phyloP scores from a whole-genome alignment of 495 filamentous ascomycete genomes.

The Hyaloscypha hepaticicola region DNA sequence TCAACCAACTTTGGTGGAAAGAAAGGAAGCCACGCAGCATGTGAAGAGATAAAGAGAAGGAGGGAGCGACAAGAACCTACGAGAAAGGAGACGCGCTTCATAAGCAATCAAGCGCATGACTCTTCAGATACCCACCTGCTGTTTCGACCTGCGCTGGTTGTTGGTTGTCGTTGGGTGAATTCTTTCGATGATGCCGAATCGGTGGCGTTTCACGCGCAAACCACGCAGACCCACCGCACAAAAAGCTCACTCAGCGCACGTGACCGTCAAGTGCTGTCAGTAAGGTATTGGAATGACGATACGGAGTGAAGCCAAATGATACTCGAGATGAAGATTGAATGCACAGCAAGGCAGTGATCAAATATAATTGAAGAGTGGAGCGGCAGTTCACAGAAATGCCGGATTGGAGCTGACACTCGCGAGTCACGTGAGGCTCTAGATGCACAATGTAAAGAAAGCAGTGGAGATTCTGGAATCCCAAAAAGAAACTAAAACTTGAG shows the following conservation, averaged over 20 bases:
- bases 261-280: too few species aligned
- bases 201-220: not conserved
- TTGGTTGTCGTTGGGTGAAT: not conserved
- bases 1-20: not conserved
- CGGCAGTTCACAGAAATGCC: not conserved
- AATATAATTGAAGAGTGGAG: not conserved
- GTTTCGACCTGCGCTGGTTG: too few species aligned
- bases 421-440: not conserved
- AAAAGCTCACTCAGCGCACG: not conserved
- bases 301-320: not conserved
- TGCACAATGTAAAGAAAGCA: not conserved
- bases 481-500: not conserved
- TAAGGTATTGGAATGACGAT: too few species aligned
- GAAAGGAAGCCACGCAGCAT: not conserved
- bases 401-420: not conserved
- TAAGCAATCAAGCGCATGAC: not conserved
- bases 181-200: not conserved
- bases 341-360: not conserved
- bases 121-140: too few species aligned
- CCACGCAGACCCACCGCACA: not conserved
- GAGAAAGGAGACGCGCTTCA: not conserved
- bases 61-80: not conserved
- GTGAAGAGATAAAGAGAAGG: not conserved
- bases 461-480: not conserved
- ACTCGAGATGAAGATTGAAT: not conserved